Base-by-base conservation (phyloP, 768 basidiomycete genomes). In the Boletus bicolor region DNA sequence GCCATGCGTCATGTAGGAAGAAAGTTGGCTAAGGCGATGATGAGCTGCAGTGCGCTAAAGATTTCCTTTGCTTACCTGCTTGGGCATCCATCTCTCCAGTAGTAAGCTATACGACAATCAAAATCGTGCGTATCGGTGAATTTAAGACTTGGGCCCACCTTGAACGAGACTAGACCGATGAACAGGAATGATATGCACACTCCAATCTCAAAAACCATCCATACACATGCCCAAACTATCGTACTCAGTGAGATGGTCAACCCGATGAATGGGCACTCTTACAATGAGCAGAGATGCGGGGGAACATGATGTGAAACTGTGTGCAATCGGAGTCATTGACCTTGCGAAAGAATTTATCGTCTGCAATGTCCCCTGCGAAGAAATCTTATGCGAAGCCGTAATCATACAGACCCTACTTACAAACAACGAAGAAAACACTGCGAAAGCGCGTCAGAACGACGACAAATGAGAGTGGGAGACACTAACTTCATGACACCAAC, bases 301-400 rank as follows among this genome's bases (percentile, higher is more conserved):
- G 89, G 71, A 79, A 93, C 49, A 98, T 68, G 44, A 93, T 74
- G 17, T 82, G 74, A 67, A 93, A 96, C 64, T 98, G 94, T 2
- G 93, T 91, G 55, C 91, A 90, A 66, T 96, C 94, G 1, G 92
- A 93, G 65, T 93, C 91, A 65, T 96, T 96, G 28, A 86, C 81
- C 76, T 96, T 96, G 67, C 93, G 91, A 73, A 95, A 97, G 74
- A 95, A 92, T 53, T 90, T 82, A 67, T 98, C 94, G 69, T 98
- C 95, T 43, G 91, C 84, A 44, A 95, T 87, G 67, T 98, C 94
- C 94, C 91, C 91, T 93, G 64, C 55, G 24, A 49, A 60, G 44
- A 49, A 45, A 48, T 50, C 11, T 39, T 41, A 45, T 44, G 35
- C 14, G 24, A 46, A 28, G 38, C 8, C 7, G n/a, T 17, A 10